Evolutionary conservation across 768 basidiomycete genomes (phyloP), one percentile per base, ranked within the genome.

Genomic region (Tricholoma terreum): DNA sequence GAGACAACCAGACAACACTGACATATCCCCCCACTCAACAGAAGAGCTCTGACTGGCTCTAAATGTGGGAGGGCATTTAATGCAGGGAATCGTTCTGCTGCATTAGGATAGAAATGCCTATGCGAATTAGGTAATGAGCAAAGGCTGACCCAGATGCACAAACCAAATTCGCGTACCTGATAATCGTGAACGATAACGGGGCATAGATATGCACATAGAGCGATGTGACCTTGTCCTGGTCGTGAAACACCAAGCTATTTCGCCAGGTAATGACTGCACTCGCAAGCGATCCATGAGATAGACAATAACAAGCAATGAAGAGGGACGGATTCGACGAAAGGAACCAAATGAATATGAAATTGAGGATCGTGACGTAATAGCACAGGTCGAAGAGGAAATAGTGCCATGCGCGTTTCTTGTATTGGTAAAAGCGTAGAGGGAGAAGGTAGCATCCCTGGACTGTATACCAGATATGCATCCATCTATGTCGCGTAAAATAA

Each of bases 221-320:
- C 9, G 90, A 93, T 15, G 92, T 98, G 67, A 98, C 91, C 72
- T 98, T 98, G 71, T 99, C 97, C 55, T 85, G 81, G 66, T 96
- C 94, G 66, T 99, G 97, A 76, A 99, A 99, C 2, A 99, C 97
- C 21, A 99, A 84, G 62, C 92, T 95, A 67, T 99, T 99, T 59
- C 97, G 82, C 97, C 97, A 99, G 9, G 96, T 98, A 63, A 98
- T 92, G 50, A 98, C 94, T 0, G 96, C 95, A 52, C 90, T 92
- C 0, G 92, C 95, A 31, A 97, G 81, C 0, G 90, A 84, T 0
- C 94, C 97, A 68, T 97, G 88, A 0, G 93, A 90, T 22, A 98
- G 81, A 62, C 92, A 91, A 67, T 97, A 98, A 66, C 92, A 95
- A 4, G 94, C 92, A 50, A 92, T 83, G 73, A 96, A 98, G 15